phyloP scores from a whole-genome alignment of 495 filamentous ascomycete genomes.

The Friedmanniomyces endolithicus region DNA sequence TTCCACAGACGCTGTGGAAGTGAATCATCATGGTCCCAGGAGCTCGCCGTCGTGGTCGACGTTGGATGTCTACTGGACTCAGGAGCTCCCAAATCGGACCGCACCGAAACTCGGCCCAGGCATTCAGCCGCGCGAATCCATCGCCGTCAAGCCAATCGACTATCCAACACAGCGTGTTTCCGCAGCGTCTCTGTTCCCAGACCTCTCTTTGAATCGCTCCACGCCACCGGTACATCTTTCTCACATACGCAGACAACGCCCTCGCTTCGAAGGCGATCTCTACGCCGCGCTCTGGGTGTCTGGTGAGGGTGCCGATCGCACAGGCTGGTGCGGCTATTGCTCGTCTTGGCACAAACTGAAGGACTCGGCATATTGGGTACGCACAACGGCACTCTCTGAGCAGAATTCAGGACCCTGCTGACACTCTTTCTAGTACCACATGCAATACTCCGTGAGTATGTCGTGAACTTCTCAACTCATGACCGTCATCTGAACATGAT shows the following conservation, averaged over 20 bases:
- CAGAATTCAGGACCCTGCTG: neutral
- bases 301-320: constrained; percentile 8
- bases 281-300: constrained; percentile 8
- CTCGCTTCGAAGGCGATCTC: constrained; percentile 8
- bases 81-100: no score
- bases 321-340: constrained; percentile 13
- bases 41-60: no score
- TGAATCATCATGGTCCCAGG: no score
- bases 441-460: constrained; percentile 10
- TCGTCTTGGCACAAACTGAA: constrained; percentile 12
- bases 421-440: constrained; percentile 1
- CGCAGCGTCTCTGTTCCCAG: neutral
- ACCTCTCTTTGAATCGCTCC: neutral
- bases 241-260: neutral
- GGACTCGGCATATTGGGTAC: constrained; percentile 16
- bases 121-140: no score
- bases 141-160: no score
- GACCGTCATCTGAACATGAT: no score
- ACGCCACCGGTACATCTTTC: neutral
- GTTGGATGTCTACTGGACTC: no score
- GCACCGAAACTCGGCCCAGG: no score
- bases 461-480: no score
- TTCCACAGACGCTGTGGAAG: no score
- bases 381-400: no score
- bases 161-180: no score